These are phyloP conservation scores for Lachancea mirantina DNA, from an alignment of 805 yeast genomes.

Conservation along the genomic window DNA sequence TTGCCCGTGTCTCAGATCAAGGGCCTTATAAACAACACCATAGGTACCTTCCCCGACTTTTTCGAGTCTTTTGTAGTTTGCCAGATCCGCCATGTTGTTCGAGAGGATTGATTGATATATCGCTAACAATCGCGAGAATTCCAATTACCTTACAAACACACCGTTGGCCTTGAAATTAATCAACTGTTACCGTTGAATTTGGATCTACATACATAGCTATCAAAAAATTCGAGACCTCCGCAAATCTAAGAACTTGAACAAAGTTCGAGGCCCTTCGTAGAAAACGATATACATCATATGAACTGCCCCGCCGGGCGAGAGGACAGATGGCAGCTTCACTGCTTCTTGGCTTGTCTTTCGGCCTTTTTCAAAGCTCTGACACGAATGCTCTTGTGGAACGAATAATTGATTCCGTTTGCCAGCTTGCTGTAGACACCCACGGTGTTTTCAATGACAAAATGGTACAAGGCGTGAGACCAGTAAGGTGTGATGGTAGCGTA, in stretches of 20 bases:
- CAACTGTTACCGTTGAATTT: no score
- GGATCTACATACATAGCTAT: no score
- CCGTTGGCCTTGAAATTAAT: no score
- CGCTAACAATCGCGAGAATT: no score
- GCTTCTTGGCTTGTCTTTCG: constrained; percentile 25
- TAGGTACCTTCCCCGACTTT: constrained; percentile 97
- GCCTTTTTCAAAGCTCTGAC: constrained; percentile 70
- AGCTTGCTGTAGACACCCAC: constrained; percentile 74
- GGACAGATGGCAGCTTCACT: no score
- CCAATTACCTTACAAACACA: no score
- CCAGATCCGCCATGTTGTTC: constrained; percentile 75
- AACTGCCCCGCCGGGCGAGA: no score
- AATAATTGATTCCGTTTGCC: constrained; percentile 60
- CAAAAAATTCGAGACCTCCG: no score
- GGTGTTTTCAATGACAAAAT: constrained; percentile 67
- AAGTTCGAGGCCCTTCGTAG: no score
- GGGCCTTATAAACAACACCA: constrained; percentile 96
- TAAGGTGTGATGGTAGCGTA: constrained; percentile 82
- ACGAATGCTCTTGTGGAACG: constrained; percentile 77
- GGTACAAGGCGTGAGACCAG: constrained; percentile 91
- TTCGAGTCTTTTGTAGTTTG: constrained; percentile 89
- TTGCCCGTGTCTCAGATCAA: constrained; percentile 80
- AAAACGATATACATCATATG: no score
- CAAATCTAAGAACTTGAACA: no score
- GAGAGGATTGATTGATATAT: no score